Conservation (phyloP, 1,284 basidiomycete genomes). For the Rhodotorula sp. region DNA sequence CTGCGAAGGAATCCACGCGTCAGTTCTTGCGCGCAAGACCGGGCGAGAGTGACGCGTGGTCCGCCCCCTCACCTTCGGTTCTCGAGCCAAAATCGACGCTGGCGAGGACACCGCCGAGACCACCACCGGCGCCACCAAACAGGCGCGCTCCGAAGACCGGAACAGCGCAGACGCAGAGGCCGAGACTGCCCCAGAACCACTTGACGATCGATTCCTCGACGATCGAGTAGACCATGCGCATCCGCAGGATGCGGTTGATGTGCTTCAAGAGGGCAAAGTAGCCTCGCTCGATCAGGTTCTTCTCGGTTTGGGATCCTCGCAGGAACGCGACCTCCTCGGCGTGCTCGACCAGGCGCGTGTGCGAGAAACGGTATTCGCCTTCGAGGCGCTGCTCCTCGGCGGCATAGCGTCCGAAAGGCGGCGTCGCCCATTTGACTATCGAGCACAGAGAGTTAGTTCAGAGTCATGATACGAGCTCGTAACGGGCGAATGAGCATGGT, state of each 20-base stretch:
- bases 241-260: constrained; percentile 75
- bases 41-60: neutral
- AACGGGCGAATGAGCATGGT: constrained; percentile 1
- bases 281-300: constrained; percentile 85
- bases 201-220: constrained; percentile 94
- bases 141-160: constrained; percentile 81
- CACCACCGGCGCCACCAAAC: constrained; percentile 56
- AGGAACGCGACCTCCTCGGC: constrained; percentile 93
- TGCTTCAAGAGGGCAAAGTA: constrained; percentile 87
- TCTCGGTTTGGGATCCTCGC: constrained; percentile 85
- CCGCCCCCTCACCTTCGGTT: constrained; percentile 66
- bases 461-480: neutral
- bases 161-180: constrained; percentile 88
- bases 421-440: constrained; percentile 77
- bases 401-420: constrained; percentile 90
- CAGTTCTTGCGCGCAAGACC: neutral
- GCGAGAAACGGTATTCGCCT: constrained; percentile 82
- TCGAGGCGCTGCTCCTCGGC: constrained; percentile 75
- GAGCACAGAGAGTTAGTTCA: neutral
- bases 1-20: neutral
- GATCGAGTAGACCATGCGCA: constrained; percentile 86
- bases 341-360: constrained; percentile 89
- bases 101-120: neutral
- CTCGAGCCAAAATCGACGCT: constrained; percentile 69
- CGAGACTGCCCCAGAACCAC: constrained; percentile 88